These are phyloP conservation scores for Clathrospora elynae DNA, from an alignment of 2,329 filamentous ascomycete species.

Conservation along the genomic window DNA sequence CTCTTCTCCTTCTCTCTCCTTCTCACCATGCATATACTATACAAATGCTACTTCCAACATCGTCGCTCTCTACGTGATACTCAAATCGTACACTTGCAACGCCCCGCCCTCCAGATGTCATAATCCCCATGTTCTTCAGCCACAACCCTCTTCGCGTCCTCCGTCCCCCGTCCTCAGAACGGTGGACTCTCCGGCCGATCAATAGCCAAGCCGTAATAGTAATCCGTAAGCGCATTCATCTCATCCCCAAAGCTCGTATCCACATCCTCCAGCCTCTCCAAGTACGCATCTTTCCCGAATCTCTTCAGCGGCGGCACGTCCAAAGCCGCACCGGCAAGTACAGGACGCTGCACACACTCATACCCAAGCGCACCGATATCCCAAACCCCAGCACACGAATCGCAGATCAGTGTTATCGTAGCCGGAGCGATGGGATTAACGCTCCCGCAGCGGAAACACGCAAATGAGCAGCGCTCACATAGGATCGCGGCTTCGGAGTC, in stretches of 20 bases:
- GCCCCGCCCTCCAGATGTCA: too few relatives aligned
- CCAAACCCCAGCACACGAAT: constrained; percentile 42
- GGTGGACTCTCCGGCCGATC: constrained; percentile 33
- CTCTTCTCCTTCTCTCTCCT: too few relatives aligned
- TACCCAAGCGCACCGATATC: constrained; percentile 49
- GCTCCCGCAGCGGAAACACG: constrained; percentile 50
- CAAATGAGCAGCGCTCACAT: constrained; percentile 52
- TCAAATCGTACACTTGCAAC: too few relatives aligned
- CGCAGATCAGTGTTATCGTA: constrained; percentile 36
- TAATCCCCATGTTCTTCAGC: too few relatives aligned
- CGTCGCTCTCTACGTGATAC: too few relatives aligned
- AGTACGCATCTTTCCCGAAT: constrained; percentile 17
- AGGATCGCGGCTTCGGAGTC: constrained; percentile 13
- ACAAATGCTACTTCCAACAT: too few relatives aligned
- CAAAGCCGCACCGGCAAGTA: not conserved
- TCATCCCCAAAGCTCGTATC: constrained; percentile 40
- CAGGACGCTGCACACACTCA: constrained; percentile 34
- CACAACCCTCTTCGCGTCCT: too few relatives aligned
- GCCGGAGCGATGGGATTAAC: constrained; percentile 21
- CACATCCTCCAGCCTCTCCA: constrained; percentile 13
- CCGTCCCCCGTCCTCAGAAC: constrained; percentile 6
- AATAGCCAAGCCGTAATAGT: constrained; percentile 37
- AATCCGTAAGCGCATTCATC: constrained; percentile 44
- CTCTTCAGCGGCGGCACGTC: constrained; percentile 23
- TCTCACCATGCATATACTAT: too few relatives aligned